Evolutionary conservation across 176 grass and related monocot species (phyloP).

Genomic region (Dendrocalamus sinicus): DNA sequence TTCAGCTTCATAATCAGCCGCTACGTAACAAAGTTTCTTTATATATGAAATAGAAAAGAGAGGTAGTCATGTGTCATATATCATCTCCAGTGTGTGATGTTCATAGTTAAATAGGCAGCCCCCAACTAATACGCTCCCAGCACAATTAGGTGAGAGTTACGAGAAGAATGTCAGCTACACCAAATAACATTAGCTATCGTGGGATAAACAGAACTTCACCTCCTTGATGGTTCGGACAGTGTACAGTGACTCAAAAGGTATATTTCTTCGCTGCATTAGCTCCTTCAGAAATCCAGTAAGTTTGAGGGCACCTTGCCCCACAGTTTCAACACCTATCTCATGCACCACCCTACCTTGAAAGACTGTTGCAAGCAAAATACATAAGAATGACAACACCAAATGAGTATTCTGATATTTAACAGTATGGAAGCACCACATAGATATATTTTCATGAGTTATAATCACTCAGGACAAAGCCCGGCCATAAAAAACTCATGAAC

Average conservation of each 20-base stretch:
- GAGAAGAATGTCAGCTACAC: not conserved
- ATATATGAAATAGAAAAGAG: constrained; percentile 39
- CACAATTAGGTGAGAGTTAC: not conserved
- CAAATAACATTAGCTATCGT: constrained; percentile 14
- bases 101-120: not conserved
- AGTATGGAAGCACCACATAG: not conserved
- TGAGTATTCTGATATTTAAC: not conserved
- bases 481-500: not conserved
- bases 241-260: constrained; percentile 76
- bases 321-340: constrained; percentile 84
- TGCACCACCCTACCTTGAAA: constrained; percentile 77
- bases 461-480: not conserved
- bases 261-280: constrained; percentile 73
- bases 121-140: constrained; percentile 11
- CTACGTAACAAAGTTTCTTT: constrained; percentile 95
- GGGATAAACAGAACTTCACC: constrained; percentile 49
- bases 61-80: constrained; percentile 17
- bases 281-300: constrained; percentile 95
- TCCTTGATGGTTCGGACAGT: constrained; percentile 93
- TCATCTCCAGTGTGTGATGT: not conserved
- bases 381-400: constrained; percentile 37
- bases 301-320: constrained; percentile 84
- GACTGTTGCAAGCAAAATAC: constrained; percentile 61
- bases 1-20: constrained; percentile 81
- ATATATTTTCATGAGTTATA: not conserved